phyloP scores from a whole-genome alignment of 2,329 filamentous ascomycete species.

The Aspergillus novofumigatus region DNA sequence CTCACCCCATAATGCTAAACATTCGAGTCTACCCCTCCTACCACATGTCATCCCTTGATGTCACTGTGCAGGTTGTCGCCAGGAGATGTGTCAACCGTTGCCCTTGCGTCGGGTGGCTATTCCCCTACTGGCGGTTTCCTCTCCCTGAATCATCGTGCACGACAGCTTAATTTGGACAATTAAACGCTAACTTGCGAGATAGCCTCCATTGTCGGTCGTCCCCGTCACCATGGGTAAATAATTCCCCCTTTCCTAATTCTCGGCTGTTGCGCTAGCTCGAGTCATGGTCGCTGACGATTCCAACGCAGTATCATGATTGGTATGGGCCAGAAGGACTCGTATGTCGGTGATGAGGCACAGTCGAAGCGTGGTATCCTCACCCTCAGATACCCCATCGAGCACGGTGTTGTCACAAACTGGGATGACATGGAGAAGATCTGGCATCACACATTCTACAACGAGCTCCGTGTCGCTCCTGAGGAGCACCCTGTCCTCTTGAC shows the following conservation, averaged over 20 bases:
- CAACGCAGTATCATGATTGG: conserved; percentile 94
- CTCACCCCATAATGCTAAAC: conserved; percentile 21
- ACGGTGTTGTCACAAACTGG: conserved; percentile 99
- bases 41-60: not conserved
- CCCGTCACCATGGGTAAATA: conserved; percentile 98
- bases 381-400: conserved; percentile 98
- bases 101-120: conserved; percentile 25
- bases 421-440: conserved; percentile 99
- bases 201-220: conserved; percentile 99
- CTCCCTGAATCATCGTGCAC: not conserved
- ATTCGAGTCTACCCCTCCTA: conserved; percentile 12
- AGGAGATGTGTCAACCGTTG: not conserved
- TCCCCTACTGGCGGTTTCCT: not conserved
- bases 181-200: conserved; percentile 22
- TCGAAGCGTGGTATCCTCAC: conserved; percentile 99
- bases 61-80: not conserved
- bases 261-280: conserved; percentile 2
- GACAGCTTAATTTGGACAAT: not conserved
- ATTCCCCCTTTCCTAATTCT: conserved; percentile 9
- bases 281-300: conserved; percentile 30
- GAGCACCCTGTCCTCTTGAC: conserved; percentile 99
- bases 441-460: conserved; percentile 99
- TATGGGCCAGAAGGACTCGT: conserved; percentile 99
- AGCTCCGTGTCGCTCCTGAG: conserved; percentile 98
- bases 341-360: conserved; percentile 99